phyloP scores from a whole-genome alignment of 257 asterid species.

The Plantago ovata region DNA sequence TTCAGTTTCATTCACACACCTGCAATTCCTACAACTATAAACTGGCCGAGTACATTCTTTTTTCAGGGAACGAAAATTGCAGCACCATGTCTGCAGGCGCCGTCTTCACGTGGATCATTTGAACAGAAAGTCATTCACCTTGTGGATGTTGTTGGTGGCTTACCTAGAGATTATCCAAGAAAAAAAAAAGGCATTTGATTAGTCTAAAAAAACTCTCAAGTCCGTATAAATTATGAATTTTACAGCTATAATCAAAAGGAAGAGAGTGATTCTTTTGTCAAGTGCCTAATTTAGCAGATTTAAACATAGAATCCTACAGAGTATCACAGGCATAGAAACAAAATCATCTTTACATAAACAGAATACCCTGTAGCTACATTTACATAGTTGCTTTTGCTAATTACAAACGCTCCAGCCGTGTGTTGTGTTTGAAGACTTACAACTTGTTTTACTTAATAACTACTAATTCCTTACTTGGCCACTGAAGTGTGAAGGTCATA shows the following conservation, averaged over 20 bases:
- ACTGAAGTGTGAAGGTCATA: too few relatives aligned
- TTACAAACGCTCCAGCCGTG: too few relatives aligned
- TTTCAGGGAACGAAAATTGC: constrained; percentile 1
- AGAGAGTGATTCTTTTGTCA: too few relatives aligned
- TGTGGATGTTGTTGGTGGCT: neutral
- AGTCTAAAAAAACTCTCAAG: neutral
- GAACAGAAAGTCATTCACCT: neutral
- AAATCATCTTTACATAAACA: too few relatives aligned
- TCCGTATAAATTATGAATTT: neutral
- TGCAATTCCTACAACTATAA: constrained; percentile 17
- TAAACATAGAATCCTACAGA: too few relatives aligned
- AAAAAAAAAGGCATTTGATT: neutral
- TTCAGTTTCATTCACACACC: constrained; percentile 15
- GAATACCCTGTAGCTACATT: too few relatives aligned
- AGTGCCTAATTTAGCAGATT: too few relatives aligned
- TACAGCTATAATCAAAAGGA: neutral
- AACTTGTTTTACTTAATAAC: too few relatives aligned
- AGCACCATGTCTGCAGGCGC: neutral
- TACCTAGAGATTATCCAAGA: neutral
- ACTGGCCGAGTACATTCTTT: neutral
- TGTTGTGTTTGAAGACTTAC: too few relatives aligned
- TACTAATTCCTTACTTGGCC: too few relatives aligned
- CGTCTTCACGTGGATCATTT: neutral
- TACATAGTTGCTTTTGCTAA: too few relatives aligned
- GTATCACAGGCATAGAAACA: too few relatives aligned